Evolutionary conservation across 2,329 filamentous ascomycete genomes (phyloP), one percentile per base, ranked within the genome.

Genomic region (Penicillium expansum): DNA sequence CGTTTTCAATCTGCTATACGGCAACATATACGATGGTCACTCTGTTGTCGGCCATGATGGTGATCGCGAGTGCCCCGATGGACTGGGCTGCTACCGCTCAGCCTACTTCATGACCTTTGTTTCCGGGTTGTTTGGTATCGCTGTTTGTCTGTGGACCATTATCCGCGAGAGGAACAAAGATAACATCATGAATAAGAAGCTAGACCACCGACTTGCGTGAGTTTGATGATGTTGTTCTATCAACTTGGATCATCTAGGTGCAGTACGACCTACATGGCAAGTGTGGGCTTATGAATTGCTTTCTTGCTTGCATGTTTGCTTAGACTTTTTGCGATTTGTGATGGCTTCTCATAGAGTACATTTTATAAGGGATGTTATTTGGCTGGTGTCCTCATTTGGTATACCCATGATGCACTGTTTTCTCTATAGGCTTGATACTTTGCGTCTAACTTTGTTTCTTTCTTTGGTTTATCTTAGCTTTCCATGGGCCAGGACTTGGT

Each of bases 1-100:
- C 67, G 74, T 96, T 22, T 97, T 96, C 81, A 99, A 97, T 71
- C 77, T 97, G 1, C 86, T 94, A 56, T 99, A 97, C 71, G 94
- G 94, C 48, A 77, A 74, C 16, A 86, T 96, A 0, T 95, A 91
- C 65, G 94, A 99, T 71, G 77, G 78, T 9, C 92, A 97, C 73
- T 92, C 88, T 22, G 76, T 87, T 33, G 77, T 91, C 10, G 82
- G 84, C 20, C 80, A 83, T 0, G 82, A 85, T 41, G 91, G 91
- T 20, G 86, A 91, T 63, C 82, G 88, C 30, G 83, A 86, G 20
- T 97, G 94, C 70, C 80, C 82, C 20, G 85, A 93, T 27, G 94
- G 94, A 0, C 74, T 93, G 11, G 79, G 82, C 20, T 97, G 93
- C 74, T 97, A 97, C 75, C 82, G 83, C 30, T 79, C 84, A 3